Evolutionary conservation across 495 filamentous ascomycete species (phyloP).

Genomic region (Articulospora tetracladia): DNA sequence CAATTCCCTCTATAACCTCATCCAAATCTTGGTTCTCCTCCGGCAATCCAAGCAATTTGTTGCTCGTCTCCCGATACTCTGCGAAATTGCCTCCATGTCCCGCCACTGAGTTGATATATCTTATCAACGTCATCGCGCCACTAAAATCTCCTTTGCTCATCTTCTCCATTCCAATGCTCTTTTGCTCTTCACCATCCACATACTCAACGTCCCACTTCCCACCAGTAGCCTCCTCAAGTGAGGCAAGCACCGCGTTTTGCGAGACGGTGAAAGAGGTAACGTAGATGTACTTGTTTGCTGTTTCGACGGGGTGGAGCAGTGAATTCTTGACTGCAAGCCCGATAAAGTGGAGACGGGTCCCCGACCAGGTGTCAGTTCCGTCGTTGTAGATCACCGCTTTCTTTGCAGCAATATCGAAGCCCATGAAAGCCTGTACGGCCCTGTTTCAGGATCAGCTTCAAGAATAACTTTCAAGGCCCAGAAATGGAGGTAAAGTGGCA

Average conservation of each 20-base stretch:
- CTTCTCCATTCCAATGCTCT: slow-evolving; percentile 32
- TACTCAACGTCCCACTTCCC: slow-evolving; percentile 48
- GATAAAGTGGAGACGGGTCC: slow-evolving; percentile 33
- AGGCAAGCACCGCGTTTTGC: slow-evolving; percentile 35
- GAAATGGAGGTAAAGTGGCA: neutral
- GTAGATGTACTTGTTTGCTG: slow-evolving; percentile 42
- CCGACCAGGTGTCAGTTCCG: slow-evolving; percentile 44
- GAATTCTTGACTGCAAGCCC: slow-evolving; percentile 5
- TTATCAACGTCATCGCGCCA: slow-evolving; percentile 49
- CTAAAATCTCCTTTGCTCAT: slow-evolving; percentile 37
- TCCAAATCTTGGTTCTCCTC: slow-evolving; percentile 49
- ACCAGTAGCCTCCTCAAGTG: slow-evolving; percentile 36
- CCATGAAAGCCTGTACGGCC: slow-evolving; percentile 30
- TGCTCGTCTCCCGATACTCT: slow-evolving; percentile 36
- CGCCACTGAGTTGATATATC: slow-evolving; percentile 34
- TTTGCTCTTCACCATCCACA: slow-evolving; percentile 39
- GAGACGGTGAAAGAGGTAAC: slow-evolving; percentile 35
- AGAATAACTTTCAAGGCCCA: neutral
- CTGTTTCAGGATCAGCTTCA: neutral
- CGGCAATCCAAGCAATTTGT: slow-evolving; percentile 47
- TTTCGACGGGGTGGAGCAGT: slow-evolving; percentile 40
- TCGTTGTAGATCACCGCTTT: slow-evolving; percentile 48
- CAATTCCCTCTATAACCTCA: slow-evolving; percentile 26
- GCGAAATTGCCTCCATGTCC: slow-evolving; percentile 36
- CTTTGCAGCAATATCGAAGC: slow-evolving; percentile 38